phyloP scores from a whole-genome alignment of 345 rosid species.

The Reutealis trisperma region DNA sequence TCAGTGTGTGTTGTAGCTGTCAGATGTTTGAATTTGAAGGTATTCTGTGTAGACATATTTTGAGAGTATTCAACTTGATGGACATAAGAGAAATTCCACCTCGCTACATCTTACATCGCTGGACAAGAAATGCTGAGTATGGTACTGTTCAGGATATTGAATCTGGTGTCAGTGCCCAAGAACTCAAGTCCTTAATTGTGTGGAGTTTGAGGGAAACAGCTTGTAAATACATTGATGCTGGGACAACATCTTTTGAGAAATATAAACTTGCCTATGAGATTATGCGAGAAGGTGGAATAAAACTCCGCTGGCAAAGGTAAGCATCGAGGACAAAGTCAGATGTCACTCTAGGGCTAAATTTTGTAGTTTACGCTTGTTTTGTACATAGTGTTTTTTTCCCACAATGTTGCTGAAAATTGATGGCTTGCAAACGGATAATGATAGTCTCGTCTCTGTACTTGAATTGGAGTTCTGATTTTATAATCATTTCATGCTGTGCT shows the following conservation, averaged over 20 bases:
- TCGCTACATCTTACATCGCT: conserved; percentile 67
- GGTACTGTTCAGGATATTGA: conserved; percentile 58
- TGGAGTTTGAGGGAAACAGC: conserved; percentile 96
- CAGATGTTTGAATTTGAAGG: conserved; percentile 95
- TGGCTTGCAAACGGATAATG: conserved; percentile 9
- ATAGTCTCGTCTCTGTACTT: neutral
- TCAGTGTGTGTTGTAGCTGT: conserved; percentile 74
- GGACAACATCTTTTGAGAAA: conserved; percentile 65
- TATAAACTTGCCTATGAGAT: conserved; percentile 82
- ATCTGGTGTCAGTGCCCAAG: conserved; percentile 59
- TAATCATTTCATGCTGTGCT: neutral
- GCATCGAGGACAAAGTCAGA: conserved; percentile 24
- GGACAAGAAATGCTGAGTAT: conserved; percentile 82
- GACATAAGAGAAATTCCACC: conserved; percentile 75
- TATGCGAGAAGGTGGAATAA: conserved; percentile 80
- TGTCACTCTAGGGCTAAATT: conserved; percentile 10
- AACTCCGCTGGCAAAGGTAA: conserved; percentile 71
- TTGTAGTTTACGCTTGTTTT: conserved; percentile 21
- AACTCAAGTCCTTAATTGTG: conserved; percentile 62
- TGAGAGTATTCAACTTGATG: conserved; percentile 72
- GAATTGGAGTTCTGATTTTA: neutral
- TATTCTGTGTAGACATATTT: conserved; percentile 70
- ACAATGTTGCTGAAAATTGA: neutral
- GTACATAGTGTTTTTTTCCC: neutral
- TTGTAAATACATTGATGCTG: conserved; percentile 70